Evolutionary conservation across 2,329 filamentous ascomycete species (phyloP).

Genomic region (Thielaviopsis ethacetica): DNA sequence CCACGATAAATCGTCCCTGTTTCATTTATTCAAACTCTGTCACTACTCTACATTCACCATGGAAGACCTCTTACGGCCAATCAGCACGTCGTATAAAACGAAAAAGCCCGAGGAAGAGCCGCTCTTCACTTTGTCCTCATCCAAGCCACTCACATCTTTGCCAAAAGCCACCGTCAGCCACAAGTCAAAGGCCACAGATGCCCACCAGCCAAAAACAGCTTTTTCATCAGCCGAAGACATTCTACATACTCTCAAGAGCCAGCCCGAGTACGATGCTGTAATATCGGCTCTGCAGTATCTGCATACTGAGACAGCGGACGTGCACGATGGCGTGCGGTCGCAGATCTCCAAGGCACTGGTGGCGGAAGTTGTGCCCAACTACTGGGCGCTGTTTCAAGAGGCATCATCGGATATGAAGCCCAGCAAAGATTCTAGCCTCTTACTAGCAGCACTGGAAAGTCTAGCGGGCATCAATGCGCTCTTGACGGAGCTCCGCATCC

Average conservation of each 20-base stretch:
- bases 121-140: conserved; percentile 18
- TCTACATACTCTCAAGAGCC: conserved; percentile 40
- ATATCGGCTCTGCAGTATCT: conserved; percentile 37
- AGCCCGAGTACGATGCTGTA: conserved; percentile 45
- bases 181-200: neutral
- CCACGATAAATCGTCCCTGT: neutral
- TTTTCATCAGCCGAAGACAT: conserved; percentile 29
- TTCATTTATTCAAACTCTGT: neutral
- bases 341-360: conserved; percentile 64
- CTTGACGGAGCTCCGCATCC: conserved; percentile 47
- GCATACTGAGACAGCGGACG: neutral
- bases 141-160: neutral
- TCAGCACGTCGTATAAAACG: conserved; percentile 35
- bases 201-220: neutral
- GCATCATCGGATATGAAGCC: conserved; percentile 17
- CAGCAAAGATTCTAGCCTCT: conserved; percentile 25
- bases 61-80: conserved; percentile 38
- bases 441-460: conserved; percentile 53
- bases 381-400: conserved; percentile 52
- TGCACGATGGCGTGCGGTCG: neutral
- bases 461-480: conserved; percentile 65
- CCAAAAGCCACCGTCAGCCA: neutral
- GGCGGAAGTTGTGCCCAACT: conserved; percentile 60
- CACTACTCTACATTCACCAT: conserved; percentile 22
- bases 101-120: conserved; percentile 18